phyloP scores from a whole-genome alignment of 306 rosid species.

The Citrullus colocynthis region DNA sequence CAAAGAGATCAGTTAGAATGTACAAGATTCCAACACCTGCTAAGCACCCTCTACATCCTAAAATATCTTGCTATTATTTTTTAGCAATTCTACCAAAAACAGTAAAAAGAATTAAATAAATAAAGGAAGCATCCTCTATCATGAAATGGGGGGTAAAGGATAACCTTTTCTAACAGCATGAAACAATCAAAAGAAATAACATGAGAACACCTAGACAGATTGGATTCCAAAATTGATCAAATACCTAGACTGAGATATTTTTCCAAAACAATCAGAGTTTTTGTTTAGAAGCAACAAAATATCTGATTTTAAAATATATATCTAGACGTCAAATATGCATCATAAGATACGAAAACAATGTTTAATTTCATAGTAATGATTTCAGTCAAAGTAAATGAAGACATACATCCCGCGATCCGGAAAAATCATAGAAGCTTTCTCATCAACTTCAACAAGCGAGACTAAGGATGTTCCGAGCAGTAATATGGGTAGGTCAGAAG shows the following conservation, averaged over 20 bases:
- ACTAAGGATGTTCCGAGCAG: slow-evolving; percentile 69
- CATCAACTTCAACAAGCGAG: slow-evolving; percentile 55
- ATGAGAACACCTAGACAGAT: neutral
- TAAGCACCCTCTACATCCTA: neutral
- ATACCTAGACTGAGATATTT: neutral
- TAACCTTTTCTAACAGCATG: neutral
- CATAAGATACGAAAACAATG: neutral
- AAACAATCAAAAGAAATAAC: neutral
- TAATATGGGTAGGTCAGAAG: slow-evolving; percentile 74
- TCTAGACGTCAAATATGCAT: neutral
- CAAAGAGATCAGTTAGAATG: neutral
- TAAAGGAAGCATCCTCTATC: neutral
- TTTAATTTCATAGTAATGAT: neutral
- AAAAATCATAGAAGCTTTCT: slow-evolving; percentile 54
- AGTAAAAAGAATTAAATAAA: neutral
- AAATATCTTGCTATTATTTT: neutral
- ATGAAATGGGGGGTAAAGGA: neutral
- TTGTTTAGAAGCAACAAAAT: neutral
- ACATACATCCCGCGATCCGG: slow-evolving; percentile 56
- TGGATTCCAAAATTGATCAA: neutral
- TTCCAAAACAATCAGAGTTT: neutral
- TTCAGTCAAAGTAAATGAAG: slow-evolving; percentile 11
- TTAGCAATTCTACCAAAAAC: neutral
- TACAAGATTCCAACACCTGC: neutral
- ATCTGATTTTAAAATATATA: neutral